Conservation (phyloP, 129 eudicot genomes). For the Calendula officinalis region DNA sequence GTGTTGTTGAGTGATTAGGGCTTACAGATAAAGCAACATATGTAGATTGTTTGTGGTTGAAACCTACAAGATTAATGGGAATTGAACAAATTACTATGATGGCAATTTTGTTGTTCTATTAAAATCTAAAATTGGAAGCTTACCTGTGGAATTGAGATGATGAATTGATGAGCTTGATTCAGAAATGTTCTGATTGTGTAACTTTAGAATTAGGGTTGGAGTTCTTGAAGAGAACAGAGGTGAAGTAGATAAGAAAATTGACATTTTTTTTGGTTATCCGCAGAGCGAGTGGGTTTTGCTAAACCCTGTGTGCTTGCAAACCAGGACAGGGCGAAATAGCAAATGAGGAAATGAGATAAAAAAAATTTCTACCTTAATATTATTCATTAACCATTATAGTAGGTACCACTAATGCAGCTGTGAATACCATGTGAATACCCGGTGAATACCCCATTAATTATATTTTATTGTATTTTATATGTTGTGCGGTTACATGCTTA, state of each 20-base stretch:
- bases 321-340: too few relatives aligned
- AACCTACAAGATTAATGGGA: slow-evolving; percentile 17
- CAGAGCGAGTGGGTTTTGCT: slow-evolving; percentile 15
- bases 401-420: too few relatives aligned
- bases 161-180: slow-evolving; percentile 15
- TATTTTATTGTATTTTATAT: too few relatives aligned
- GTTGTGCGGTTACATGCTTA: too few relatives aligned
- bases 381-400: too few relatives aligned
- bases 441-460: too few relatives aligned
- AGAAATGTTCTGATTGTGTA: slow-evolving; percentile 15
- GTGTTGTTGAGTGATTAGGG: slow-evolving; percentile 38
- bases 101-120: slow-evolving; percentile 17
- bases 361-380: too few relatives aligned
- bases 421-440: too few relatives aligned
- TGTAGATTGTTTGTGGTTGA: slow-evolving; percentile 18
- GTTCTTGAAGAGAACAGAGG: slow-evolving; percentile 36
- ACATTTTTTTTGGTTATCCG: slow-evolving; percentile 32
- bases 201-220: slow-evolving; percentile 28
- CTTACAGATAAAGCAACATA: slow-evolving; percentile 36
- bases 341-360: too few relatives aligned
- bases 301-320: slow-evolving; percentile 11
- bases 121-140: slow-evolving; percentile 22
- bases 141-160: slow-evolving; percentile 38
- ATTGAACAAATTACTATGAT: slow-evolving; percentile 9
- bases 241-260: slow-evolving; percentile 50